A percentile compares a stretch with the other conserved stretches of the same genome.
These are phyloP conservation scores for Ganoderma lucidum DNA, from an alignment of 1,284 basidiomycete genomes.

Conservation along the genomic window DNA sequence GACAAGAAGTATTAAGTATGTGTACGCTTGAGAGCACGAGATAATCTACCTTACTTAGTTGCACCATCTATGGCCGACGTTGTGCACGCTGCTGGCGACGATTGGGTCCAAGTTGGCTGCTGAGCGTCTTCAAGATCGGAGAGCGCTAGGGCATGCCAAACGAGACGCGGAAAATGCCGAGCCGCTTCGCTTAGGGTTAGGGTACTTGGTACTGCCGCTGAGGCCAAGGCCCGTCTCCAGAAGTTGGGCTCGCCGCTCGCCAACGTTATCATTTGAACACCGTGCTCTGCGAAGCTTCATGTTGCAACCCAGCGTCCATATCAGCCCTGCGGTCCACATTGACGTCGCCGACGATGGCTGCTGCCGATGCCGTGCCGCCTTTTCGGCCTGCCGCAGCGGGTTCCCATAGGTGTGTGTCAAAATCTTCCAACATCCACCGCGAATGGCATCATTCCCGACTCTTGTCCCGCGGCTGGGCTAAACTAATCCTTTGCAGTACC, in stretches of 20 bases:
- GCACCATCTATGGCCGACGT: not conserved
- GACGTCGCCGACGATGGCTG: not conserved
- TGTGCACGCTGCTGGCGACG: too few species aligned
- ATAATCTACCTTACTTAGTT: not conserved
- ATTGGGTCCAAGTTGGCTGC: not conserved
- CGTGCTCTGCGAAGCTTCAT: not conserved
- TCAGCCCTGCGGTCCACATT: not conserved
- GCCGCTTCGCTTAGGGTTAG: not conserved
- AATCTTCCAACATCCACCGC: not conserved
- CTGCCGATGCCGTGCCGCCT: not conserved
- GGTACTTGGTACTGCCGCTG: not conserved
- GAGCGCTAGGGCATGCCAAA: not conserved
- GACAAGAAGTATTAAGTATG: not conserved
- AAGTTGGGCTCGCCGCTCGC: not conserved
- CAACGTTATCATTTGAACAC: not conserved
- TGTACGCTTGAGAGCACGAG: not conserved
- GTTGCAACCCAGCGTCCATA: not conserved
- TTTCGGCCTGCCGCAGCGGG: not conserved
- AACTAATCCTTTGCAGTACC: not conserved
- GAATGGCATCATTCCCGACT: constrained; percentile 1
- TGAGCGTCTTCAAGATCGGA: not conserved
- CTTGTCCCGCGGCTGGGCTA: not conserved
- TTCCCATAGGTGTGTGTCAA: constrained; percentile 2
- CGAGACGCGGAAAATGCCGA: not conserved
- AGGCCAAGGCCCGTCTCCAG: not conserved